Evolutionary conservation across 345 rosid genomes (phyloP).

Genomic region (Kandelia obovata): DNA sequence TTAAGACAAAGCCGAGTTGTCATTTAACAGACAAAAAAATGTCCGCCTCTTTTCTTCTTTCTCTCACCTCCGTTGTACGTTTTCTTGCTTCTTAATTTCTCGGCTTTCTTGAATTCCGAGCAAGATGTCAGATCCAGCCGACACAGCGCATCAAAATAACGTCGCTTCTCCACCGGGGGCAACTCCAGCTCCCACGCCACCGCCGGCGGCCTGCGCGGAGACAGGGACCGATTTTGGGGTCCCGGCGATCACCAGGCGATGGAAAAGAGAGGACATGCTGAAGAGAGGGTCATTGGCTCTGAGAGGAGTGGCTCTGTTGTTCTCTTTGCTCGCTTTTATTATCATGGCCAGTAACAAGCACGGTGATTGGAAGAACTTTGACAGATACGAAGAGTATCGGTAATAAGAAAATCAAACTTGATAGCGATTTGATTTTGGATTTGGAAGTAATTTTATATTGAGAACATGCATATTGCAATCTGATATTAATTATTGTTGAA

Average conservation of each 20-base stretch:
- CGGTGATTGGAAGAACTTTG: conserved; percentile 61
- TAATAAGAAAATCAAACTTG: conserved; percentile 5
- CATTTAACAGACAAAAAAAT: background rate
- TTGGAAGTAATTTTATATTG: background rate
- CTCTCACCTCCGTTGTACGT: too few relatives aligned
- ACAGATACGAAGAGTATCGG: conserved; percentile 82
- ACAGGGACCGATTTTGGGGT: conserved; percentile 28
- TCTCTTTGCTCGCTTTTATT: conserved; percentile 73
- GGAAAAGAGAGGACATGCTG: conserved; percentile 68
- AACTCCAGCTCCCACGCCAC: conserved; percentile 15
- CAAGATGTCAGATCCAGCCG: conserved; percentile 32
- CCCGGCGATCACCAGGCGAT: conserved; percentile 49
- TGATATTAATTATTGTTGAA: background rate
- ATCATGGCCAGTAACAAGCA: conserved; percentile 78
- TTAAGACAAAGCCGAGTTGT: background rate
- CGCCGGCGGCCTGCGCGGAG: conserved; percentile 30
- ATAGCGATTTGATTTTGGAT: background rate
- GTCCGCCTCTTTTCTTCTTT: too few relatives aligned
- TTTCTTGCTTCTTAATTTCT: background rate
- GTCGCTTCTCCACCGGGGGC: background rate
- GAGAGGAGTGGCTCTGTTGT: conserved; percentile 56
- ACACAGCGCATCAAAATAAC: background rate
- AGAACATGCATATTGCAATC: background rate
- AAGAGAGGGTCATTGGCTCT: conserved; percentile 50
- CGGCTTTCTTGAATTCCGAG: background rate